These are phyloP conservation scores for Botrytis hyacinthi DNA, from an alignment of 2,329 filamentous ascomycete species.

Conservation along the genomic window DNA sequence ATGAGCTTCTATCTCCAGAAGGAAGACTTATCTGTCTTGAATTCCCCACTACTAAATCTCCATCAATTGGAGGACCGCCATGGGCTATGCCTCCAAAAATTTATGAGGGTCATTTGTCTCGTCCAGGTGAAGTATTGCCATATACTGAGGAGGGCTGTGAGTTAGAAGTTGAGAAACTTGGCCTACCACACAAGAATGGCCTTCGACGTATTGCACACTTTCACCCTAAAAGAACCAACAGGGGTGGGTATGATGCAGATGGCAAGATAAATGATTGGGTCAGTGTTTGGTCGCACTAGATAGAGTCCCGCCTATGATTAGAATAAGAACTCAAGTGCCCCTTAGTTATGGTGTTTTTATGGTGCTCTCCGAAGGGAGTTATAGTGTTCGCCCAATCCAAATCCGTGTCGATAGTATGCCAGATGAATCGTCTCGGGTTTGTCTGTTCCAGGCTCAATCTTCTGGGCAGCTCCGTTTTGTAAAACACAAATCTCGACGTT, in stretches of 20 bases:
- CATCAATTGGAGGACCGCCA: constrained; percentile 66
- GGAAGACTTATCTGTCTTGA: constrained; percentile 66
- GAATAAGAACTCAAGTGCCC: neutral
- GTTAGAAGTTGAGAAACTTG: constrained; percentile 45
- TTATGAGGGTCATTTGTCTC: constrained; percentile 68
- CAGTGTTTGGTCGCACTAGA: constrained; percentile 50
- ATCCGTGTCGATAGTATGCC: constrained; percentile 92
- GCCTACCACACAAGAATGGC: constrained; percentile 42
- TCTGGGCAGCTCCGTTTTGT: constrained; percentile 79
- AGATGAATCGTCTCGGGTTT: constrained; percentile 68
- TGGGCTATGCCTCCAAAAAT: constrained; percentile 67
- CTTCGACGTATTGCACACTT: constrained; percentile 49
- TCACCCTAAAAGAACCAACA: constrained; percentile 51
- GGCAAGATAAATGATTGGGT: constrained; percentile 52
- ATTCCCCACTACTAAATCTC: constrained; percentile 71
- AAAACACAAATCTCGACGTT: constrained; percentile 79
- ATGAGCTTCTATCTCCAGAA: constrained; percentile 48
- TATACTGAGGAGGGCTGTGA: constrained; percentile 58
- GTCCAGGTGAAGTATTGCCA: constrained; percentile 64
- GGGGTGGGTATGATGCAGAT: constrained; percentile 46
- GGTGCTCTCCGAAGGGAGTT: constrained; percentile 68
- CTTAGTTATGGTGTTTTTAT: constrained; percentile 25
- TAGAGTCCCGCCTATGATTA: constrained; percentile 1
- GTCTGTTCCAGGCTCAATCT: constrained; percentile 57
- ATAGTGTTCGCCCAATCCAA: constrained; percentile 94